Conservation (phyloP, 2,329 filamentous ascomycete species). For the Aspergillus sp. region DNA sequence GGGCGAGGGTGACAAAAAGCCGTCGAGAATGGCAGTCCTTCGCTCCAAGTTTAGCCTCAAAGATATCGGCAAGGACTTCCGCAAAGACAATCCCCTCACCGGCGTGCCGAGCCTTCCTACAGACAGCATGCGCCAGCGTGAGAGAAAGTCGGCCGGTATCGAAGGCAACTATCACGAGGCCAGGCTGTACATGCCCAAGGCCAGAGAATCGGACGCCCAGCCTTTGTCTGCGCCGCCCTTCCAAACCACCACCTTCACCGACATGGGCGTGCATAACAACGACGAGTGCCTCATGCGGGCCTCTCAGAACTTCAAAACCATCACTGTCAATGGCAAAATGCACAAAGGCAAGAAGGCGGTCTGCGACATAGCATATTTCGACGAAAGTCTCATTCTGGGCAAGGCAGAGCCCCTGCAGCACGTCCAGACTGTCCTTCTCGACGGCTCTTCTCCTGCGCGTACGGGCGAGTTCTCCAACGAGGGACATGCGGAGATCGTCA, state of each 20-base stretch:
- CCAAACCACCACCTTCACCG: conserved; percentile 3
- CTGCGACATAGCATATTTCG: not conserved
- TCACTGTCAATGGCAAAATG: not conserved
- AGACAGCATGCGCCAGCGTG: not conserved
- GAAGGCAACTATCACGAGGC: conserved; percentile 7
- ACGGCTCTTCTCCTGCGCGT: conserved; percentile 17
- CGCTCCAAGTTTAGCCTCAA: conserved; percentile 30
- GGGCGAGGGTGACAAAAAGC: conserved; percentile 17
- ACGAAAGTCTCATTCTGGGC: not conserved
- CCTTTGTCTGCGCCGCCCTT: conserved; percentile 15
- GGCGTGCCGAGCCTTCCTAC: conserved; percentile 9
- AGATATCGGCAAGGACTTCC: conserved; percentile 26
- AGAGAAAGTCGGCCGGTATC: not conserved
- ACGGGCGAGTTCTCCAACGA: conserved; percentile 14
- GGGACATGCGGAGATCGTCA: conserved; percentile 12
- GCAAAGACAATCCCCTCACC: conserved; percentile 11
- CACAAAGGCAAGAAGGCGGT: conserved; percentile 8
- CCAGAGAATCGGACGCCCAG: conserved; percentile 5
- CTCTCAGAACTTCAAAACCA: not conserved
- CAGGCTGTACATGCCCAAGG: conserved; percentile 16
- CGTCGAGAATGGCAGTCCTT: conserved; percentile 23
- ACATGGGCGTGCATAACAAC: not conserved
- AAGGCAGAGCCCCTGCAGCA: not conserved
- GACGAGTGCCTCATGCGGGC: not conserved
- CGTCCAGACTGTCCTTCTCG: conserved; percentile 13